These are phyloP conservation scores for Cercospora canescens DNA, from an alignment of 2,329 filamentous ascomycete genomes.

Conservation along the genomic window DNA sequence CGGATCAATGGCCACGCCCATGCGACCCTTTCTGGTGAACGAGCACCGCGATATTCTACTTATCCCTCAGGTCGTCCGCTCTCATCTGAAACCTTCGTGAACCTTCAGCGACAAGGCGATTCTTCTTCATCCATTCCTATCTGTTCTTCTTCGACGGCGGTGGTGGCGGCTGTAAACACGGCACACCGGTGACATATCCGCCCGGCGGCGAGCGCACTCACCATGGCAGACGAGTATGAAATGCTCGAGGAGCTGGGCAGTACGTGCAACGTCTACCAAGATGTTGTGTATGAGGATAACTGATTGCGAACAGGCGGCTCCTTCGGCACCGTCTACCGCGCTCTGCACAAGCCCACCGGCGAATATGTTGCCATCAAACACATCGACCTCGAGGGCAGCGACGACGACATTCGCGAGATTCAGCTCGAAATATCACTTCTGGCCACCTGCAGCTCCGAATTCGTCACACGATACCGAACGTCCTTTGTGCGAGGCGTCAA, in stretches of 20 bases:
- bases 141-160: background rate
- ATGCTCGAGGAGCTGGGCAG: slow-evolving; percentile 95
- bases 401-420: slow-evolving; percentile 97
- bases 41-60: background rate
- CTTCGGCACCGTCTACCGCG: slow-evolving; percentile 96
- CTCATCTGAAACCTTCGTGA: slow-evolving; percentile 11
- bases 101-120: slow-evolving; percentile 2
- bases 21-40: background rate
- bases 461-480: slow-evolving; percentile 93
- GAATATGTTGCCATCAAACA: slow-evolving; percentile 95
- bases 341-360: slow-evolving; percentile 84
- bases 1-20: background rate
- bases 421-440: slow-evolving; percentile 95
- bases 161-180: slow-evolving; percentile 11
- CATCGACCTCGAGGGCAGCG: slow-evolving; percentile 98
- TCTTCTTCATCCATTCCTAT: slow-evolving; percentile 17
- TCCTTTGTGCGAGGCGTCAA: slow-evolving; percentile 96
- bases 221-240: slow-evolving; percentile 82
- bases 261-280: slow-evolving; percentile 52
- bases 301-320: slow-evolving; percentile 67
- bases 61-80: background rate
- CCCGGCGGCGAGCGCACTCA: slow-evolving; percentile 10
- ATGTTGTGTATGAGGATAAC: background rate
- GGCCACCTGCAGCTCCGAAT: slow-evolving; percentile 90
- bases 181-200: slow-evolving; percentile 11